These are phyloP conservation scores for Didymella lethalis DNA, from an alignment of 2,329 filamentous ascomycete genomes.

Conservation along the genomic window DNA sequence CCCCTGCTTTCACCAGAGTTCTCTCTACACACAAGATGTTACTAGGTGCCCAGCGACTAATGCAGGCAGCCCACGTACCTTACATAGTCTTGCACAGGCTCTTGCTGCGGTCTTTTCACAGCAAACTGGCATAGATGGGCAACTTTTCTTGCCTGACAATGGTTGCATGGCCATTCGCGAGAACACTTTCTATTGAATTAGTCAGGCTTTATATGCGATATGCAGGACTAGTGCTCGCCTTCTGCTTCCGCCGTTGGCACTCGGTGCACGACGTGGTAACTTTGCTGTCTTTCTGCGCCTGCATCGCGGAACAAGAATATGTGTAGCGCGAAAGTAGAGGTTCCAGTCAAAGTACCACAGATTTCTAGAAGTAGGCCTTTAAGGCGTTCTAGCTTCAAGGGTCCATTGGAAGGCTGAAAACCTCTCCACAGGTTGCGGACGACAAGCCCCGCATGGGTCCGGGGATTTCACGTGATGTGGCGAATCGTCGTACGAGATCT, in stretches of 20 bases:
- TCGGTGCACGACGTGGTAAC: constrained; percentile 54
- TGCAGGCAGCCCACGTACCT: constrained; percentile 26
- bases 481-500: constrained; percentile 2
- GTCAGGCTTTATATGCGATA: constrained; percentile 13
- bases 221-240: constrained; percentile 41
- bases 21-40: constrained; percentile 24
- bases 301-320: constrained; percentile 23
- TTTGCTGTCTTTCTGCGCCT: constrained; percentile 36
- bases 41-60: constrained; percentile 4
- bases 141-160: constrained; percentile 58
- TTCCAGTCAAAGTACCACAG: background rate
- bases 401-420: constrained; percentile 2
- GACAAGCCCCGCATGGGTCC: constrained; percentile 1
- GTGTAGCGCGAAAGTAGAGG: background rate
- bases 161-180: constrained; percentile 61
- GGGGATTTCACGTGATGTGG: constrained; percentile 11
- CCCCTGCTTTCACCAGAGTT: constrained; percentile 26
- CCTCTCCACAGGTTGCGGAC: constrained; percentile 6
- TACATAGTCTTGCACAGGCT: constrained; percentile 28
- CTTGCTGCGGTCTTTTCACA: constrained; percentile 42
- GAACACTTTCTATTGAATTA: constrained; percentile 53
- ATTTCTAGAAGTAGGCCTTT: background rate
- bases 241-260: constrained; percentile 62
- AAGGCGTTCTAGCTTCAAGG: constrained; percentile 5
- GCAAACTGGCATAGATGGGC: constrained; percentile 59